Percentiles rank a stretch among this genome's conserved stretches.
Conservation (phyloP, 805 yeast genomes). For the Kodamaea nitidulidarum region DNA sequence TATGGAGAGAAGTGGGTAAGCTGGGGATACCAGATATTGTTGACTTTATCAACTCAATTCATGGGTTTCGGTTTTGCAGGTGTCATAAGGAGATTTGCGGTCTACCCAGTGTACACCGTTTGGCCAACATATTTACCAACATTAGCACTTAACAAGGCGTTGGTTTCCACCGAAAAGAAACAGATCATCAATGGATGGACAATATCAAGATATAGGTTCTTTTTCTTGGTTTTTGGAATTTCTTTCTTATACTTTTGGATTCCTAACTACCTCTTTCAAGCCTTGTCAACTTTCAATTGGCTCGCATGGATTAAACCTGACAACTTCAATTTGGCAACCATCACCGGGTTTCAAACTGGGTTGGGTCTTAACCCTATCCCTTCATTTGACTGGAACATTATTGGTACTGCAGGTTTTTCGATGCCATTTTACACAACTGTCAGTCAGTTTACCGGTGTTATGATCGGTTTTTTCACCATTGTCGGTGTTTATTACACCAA, state of each 20-base stretch:
- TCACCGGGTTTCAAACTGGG: conserved; percentile 24
- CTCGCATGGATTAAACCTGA: conserved; percentile 28
- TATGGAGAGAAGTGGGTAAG: conserved; percentile 27
- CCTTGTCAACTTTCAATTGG: conserved; percentile 28
- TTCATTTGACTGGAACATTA: conserved; percentile 26
- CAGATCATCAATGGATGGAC: conserved; percentile 31
- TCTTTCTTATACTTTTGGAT: conserved; percentile 29
- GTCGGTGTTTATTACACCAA: conserved; percentile 27
- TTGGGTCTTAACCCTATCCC: conserved; percentile 30
- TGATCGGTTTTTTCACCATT: conserved; percentile 22
- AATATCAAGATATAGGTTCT: conserved; percentile 22
- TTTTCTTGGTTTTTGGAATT: conserved; percentile 11
- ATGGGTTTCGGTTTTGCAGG: conserved; percentile 32
- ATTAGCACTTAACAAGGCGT: conserved; percentile 26
- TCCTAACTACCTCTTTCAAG: conserved; percentile 24
- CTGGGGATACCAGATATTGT: conserved; percentile 23
- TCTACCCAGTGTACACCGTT: conserved; percentile 48
- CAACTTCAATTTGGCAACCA: conserved; percentile 20
- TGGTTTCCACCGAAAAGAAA: conserved; percentile 21
- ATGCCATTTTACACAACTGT: conserved; percentile 23
- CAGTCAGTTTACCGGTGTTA: conserved; percentile 21
- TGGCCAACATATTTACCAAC: conserved; percentile 45
- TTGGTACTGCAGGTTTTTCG: conserved; percentile 14
- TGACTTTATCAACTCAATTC: conserved; percentile 22
- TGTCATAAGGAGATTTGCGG: conserved; percentile 29